Percentiles rank a stretch among this genome's conserved stretches.
These are phyloP conservation scores for Jacaranda mimosifolia DNA, from an alignment of 257 asterid genomes.

Conservation along the genomic window DNA sequence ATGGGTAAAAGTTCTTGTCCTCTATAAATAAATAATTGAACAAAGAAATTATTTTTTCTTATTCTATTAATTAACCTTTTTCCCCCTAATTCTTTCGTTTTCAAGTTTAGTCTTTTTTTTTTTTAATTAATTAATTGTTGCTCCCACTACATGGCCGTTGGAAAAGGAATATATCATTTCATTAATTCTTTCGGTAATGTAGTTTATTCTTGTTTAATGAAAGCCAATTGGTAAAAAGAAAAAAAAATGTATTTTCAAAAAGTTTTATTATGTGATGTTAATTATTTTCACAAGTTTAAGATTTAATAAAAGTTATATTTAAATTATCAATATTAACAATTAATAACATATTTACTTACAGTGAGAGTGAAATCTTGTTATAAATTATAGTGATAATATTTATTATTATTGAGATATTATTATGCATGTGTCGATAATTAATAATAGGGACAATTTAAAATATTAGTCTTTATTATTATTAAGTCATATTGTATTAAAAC, in stretches of 20 bases:
- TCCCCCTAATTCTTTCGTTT: background rate
- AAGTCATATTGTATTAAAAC: no score
- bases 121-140: background rate
- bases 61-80: background rate
- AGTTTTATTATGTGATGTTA: no score
- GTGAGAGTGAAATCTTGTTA: no score
- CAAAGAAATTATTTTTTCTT: background rate
- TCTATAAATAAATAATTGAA: background rate
- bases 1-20: constrained; percentile 2
- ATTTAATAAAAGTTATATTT: no score
- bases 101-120: background rate
- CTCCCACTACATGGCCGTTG: background rate
- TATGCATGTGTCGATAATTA: no score
- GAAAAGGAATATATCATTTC: constrained; percentile 9
- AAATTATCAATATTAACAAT: no score
- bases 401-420: no score
- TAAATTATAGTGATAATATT: no score
- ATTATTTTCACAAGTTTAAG: no score
- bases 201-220: background rate
- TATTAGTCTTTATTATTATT: no score
- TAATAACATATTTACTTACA: no score
- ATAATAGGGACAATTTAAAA: no score
- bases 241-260: background rate
- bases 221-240: background rate
- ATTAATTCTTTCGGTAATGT: background rate